Evolutionary conservation across 805 yeast genomes (phyloP), one percentile per base, ranked within the genome.

Genomic region (Saturnispora ahearnii): DNA sequence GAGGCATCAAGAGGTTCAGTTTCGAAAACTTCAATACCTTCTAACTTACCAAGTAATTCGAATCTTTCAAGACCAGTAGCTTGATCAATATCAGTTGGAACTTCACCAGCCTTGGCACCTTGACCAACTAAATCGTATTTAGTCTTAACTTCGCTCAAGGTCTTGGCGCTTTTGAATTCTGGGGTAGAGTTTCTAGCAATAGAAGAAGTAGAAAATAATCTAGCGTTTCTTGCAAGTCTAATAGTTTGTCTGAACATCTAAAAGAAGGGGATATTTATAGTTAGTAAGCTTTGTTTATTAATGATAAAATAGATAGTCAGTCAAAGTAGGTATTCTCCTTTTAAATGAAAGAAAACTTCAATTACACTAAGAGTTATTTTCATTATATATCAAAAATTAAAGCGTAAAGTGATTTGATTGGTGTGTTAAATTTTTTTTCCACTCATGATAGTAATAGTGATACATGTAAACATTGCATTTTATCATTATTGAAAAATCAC

Each of bases 1-100:
- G 88, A 83, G 57, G 89, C 71, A 56, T 87, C 87, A 65, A 93
- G 80, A 59, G 95, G 93, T 68, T 83, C 84, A 64, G 81, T 75
- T 76, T 93, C 98, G 71, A 86, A 87, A 56, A 93, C 78, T 62
- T 93, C 97, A 59, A 91, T 78, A 79, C 99, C 99, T 71, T 90
- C 96, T 67, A 87, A 73, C 72, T 88, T 86, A 74, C 95, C 97
- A 63, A 93, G 79, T 60, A 86, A 69, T 78, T 93, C 99, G 59
- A 90, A 77, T 81, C 99, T 89, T 73, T 87, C 98, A 65, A 91
- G 76, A 85, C 99, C 99, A 46, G 99, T 93, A 62, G 97, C 89
- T 76, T 91, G 98, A 64, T 93, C 96, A 59, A 87, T 67, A 70
- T 90, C 96, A 53, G 96, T 81, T 68, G 98, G 97, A 65, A 93